Evolutionary conservation across 23 red algal genomes (phyloP), one percentile per base, ranked within the genome.

Genomic region (Gracilaria gracilis): DNA sequence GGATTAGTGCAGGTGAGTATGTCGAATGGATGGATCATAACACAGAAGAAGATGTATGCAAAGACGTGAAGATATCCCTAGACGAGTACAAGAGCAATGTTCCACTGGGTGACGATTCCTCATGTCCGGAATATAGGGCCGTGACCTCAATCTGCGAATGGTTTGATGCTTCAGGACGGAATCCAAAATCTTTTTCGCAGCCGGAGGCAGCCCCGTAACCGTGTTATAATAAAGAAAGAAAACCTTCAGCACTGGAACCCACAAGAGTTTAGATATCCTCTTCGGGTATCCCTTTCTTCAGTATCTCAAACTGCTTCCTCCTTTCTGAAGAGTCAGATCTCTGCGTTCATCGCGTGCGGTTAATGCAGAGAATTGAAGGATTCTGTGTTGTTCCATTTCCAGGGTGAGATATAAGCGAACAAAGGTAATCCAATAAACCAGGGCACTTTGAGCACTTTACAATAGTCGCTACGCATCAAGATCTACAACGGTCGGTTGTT

Each of bases 31-130:
- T 92, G 37, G 61, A 61, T 9, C 62, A 74, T 28, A 77, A 76
- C 24, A 53, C 89, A 34, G 89, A 92, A 47, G 79, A 75, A 35
- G 89, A 59, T 16, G 62, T 65, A 29, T 92, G 89, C 64, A 61
- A 72, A 35, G 66, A 67, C 55, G 89, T 92, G 19, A 79, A 84
- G 44, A 61, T 31, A 14, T 83, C 89, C 2, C 44, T 92, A 40
- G 35, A 81, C 4, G 38, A 37, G 38, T 92, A 92, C 89, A 80
- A 51, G 27, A 50, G 23, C 25, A 48, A 19, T n/a, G 28, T 50
- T 20, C 35, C 33, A 36, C 37, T n/a, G 55, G 29, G 12, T 34
- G 39, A 39, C 9, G 61, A 19, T 20, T 44, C 62, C 24, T 51
- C 32, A 0, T 84, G 79, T 33, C 2, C 44, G 23, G 89, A 92